phyloP scores from a whole-genome alignment of 1,284 basidiomycete species.

The Papiliotrema flavescens region DNA sequence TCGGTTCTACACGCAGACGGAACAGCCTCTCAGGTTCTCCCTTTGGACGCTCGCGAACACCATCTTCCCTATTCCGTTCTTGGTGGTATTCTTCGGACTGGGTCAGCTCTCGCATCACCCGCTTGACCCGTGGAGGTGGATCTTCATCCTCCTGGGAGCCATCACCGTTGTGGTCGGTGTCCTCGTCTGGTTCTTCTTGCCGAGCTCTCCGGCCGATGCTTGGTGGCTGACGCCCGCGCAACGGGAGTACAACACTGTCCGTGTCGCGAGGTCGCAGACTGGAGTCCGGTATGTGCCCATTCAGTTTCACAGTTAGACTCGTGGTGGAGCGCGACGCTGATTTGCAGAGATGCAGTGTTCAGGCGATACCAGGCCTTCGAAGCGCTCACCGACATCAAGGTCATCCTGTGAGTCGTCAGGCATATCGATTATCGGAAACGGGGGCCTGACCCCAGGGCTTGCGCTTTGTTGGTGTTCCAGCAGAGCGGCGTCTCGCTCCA shows the following conservation, averaged over 20 bases:
- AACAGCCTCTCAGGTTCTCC: conserved; percentile 24
- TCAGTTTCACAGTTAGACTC: too few relatives aligned
- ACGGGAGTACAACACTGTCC: not conserved
- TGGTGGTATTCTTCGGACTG: conserved; percentile 11
- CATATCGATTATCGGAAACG: not conserved
- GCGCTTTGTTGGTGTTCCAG: not conserved
- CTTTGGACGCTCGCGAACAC: conserved; percentile 12
- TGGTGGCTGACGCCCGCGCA: not conserved
- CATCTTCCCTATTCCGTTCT: not conserved
- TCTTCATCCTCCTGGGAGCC: conserved; percentile 10
- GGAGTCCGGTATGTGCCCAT: not conserved
- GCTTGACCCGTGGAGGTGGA: not conserved
- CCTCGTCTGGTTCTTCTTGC: conserved; percentile 15
- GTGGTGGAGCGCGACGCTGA: too few relatives aligned
- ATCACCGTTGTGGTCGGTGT: conserved; percentile 17
- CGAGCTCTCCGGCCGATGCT: conserved; percentile 12
- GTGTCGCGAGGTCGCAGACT: not conserved
- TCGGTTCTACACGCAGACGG: conserved; percentile 34
- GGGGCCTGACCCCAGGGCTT: not conserved
- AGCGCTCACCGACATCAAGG: not conserved
- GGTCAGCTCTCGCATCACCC: not conserved
- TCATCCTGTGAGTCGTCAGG: not conserved
- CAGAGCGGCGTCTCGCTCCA: conserved; percentile 2
- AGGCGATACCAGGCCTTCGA: not conserved
- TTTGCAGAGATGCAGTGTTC: not conserved